Evolutionary conservation across 2,329 filamentous ascomycete genomes (phyloP), one percentile per base, ranked within the genome.

Genomic region (Sphaceloma murrayae): DNA sequence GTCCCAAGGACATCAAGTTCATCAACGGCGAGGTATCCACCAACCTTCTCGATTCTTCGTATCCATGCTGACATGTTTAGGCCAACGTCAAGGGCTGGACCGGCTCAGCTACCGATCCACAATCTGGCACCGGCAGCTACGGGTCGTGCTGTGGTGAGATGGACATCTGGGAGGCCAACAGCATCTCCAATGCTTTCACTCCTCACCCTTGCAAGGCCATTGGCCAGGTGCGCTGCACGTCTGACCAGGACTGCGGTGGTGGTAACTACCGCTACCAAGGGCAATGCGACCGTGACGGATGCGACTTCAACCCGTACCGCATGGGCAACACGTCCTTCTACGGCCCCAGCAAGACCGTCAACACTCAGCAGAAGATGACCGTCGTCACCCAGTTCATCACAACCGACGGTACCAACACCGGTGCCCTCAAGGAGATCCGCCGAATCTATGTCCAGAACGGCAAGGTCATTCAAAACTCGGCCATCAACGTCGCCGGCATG

Each of bases 151-250:
- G 78, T 60, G 64, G 72, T 32, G 79, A 82, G 62, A 78, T 83
- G 72, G 78, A 82, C 53, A 69, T 79, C 60, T 82, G 78, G 77
- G 78, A 83, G 64, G 78, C 78, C 53, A 82, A 83, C 69, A 70
- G 66, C 52, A 72, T 79, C 56, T 73, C 77, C 14, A 73, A 70
- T 11, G 80, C 79, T 43, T 71, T 70, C 56, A 83, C 80, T 4
- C 77, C 80, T 13, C 80, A 84, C 60, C 70, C 76, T 32, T 83
- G 80, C 68, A 64, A 62, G 45, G 63, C 58, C 47, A 59, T 65
- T 33, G 69, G 67, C 40, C 66, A 69, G 46, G 80, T 77, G 66
- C 57, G 58, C 0, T 81, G 77, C 67, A 57, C 58, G 0, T 55
- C 53, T 19, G 67, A 67, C 14, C 61, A 72, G 49, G 47, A 48